Evolutionary conservation across 164 flowering plant genomes (phyloP).

Genomic region (Berberis thunbergii): DNA sequence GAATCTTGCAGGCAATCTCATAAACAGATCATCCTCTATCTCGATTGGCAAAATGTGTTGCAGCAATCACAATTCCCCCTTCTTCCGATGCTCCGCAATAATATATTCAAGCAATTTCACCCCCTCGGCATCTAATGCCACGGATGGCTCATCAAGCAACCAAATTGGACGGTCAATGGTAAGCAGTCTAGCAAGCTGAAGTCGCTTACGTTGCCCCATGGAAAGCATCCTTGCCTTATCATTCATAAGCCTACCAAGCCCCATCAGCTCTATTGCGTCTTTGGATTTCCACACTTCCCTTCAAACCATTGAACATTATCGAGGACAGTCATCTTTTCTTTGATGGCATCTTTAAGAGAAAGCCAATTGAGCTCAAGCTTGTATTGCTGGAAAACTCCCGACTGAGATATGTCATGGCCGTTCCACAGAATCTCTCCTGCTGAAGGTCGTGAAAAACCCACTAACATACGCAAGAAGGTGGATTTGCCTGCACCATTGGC

Average conservation of each 20-base stretch:
- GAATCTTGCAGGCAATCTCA: constrained; percentile 78
- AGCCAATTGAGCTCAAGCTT: constrained; percentile 92
- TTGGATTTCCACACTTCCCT: constrained; percentile 53
- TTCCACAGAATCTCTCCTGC: constrained; percentile 90
- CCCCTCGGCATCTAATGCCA: constrained; percentile 88
- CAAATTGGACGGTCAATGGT: constrained; percentile 90
- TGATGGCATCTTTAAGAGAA: constrained; percentile 76
- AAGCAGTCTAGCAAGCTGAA: constrained; percentile 76
- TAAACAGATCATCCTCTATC: constrained; percentile 74
- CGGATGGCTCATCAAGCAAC: constrained; percentile 95
- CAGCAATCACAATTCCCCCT: constrained; percentile 70
- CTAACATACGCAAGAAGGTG: constrained; percentile 83
- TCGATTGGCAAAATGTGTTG: constrained; percentile 77
- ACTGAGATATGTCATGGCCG: constrained; percentile 64
- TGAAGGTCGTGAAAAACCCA: constrained; percentile 78
- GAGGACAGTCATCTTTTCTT: constrained; percentile 58
- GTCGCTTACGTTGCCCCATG: constrained; percentile 84
- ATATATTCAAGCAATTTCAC: constrained; percentile 67
- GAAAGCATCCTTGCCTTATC: constrained; percentile 82
- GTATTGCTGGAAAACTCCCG: constrained; percentile 81
- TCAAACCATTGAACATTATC: constrained; percentile 85
- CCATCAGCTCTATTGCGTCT: constrained; percentile 78
- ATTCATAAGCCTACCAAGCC: constrained; percentile 60
- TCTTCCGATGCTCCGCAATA: constrained; percentile 74
- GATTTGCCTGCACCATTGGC: constrained; percentile 84